Evolutionary conservation across 2,329 filamentous ascomycete species (phyloP), one percentile per base, ranked within the genome.

Genomic region (Pseudomassariella vexata): DNA sequence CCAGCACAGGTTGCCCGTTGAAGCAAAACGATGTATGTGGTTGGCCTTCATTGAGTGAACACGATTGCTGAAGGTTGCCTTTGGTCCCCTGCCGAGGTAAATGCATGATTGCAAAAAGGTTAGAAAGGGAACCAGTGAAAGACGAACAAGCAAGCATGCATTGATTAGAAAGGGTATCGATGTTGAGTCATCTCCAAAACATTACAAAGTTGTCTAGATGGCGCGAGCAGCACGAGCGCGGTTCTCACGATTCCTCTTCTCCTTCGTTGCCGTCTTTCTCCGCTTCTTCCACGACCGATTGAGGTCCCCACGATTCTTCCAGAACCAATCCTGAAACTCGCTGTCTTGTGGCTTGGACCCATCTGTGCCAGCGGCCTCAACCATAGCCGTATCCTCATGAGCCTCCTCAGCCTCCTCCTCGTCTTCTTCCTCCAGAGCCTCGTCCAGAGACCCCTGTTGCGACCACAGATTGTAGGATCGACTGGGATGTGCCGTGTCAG

Each of bases 401-500:
- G 28, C 6, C 28, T 46, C 40, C 1, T 39, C 39, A 16, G 39
- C 38, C 11, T 56, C 50, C 24, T 63, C 62, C 9, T 68, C 63
- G 2, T 57, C 59, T n/a, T 63, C 60, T 3, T 61, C 58, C 17
- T 56, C 59, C 30, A 42, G 28, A 14, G 23, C 34, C 10, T 44
- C 42, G 8, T 43, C 44, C 2, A 32, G 31, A 6, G 41, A 38
- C 9, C 35, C 42, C 8, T 44, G 37, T 7, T 49, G 61, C 24
- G 70, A 58, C 68, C 73, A 79, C 17, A 81, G 66, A 41, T 68
- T 65, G 49, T 82, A 80, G 35, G 66, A 70, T 18, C 77, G 75
- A 24, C 68, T 78, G 2, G 85, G 79, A 38, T 88, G 79, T 2
- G 87, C 87, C 0, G 92, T 96, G 52, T 98, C 92, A 0, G 92